Base-by-base conservation (phyloP, 805 yeast genomes). In the Ogataea pini region DNA sequence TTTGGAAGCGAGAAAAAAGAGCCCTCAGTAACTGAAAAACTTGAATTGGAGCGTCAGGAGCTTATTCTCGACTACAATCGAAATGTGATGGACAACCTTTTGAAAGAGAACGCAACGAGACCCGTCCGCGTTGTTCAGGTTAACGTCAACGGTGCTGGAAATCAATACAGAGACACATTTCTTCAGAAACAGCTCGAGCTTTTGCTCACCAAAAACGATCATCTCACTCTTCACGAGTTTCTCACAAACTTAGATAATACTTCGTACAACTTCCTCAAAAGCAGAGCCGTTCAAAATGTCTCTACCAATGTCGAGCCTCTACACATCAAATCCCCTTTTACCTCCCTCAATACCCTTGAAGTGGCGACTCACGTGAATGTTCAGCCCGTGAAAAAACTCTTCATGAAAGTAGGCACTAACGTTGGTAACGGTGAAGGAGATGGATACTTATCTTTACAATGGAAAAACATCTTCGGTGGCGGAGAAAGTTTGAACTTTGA, bases 371-470 rank as follows among this genome's bases (percentile, higher is more conserved):
- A 57, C 43, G 42, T 69, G 37, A 56, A 60, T n/a, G 22, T 69
- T 6, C 48, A 74, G 4, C 91, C 92, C 0, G 78, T 78, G 3
- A 89, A 89, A 57, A 77, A 78, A 55, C 86, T 90, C 58, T 76
- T 79, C 50, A 91, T 96, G 45, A 87, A 86, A 58, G 88, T 97
- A 1, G 99, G 99, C 3, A 94, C 98, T 1, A 91, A 90, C 65
- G 80, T 94, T 7, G 98, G 98, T 1, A 92, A 94, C 62, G 96
- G 96, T 27, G 98, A 94, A 71, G 99, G 97, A 25, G 94, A 88
- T 62, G 98, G 97, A 1, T 90, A 91, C 61, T 75, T 89, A 40
- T 84, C 88, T 27, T 80, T 91, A 47, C 90, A 82, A 64, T 71
- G 77, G 62, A 72, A 72, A 45, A 80, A 80, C 57, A 60, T 79